Percentiles rank a stretch among this genome's conserved stretches.
Conservation (phyloP, 2,329 filamentous ascomycete genomes). For the Paecilomyces sp. region DNA sequence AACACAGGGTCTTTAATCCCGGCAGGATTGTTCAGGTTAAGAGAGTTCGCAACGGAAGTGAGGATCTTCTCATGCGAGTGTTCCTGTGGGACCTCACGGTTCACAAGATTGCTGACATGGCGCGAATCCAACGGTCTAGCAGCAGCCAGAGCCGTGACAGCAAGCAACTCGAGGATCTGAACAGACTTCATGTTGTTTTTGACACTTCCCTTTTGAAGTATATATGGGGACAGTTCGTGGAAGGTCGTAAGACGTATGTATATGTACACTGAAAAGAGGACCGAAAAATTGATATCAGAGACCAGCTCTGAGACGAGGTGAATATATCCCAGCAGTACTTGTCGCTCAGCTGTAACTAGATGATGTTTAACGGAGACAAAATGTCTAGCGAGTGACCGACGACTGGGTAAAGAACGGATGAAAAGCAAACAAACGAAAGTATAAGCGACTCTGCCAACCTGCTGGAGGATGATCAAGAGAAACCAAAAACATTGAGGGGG, state of each 20-base stretch:
- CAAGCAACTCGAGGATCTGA: conserved; percentile 1
- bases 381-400: background rate
- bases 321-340: background rate
- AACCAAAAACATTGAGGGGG: background rate
- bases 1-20: conserved; percentile 45
- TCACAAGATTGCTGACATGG: background rate
- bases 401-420: background rate
- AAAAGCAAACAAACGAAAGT: background rate
- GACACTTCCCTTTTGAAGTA: background rate
- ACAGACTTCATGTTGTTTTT: background rate
- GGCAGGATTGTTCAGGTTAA: conserved; percentile 43
- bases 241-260: background rate
- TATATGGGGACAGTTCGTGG: background rate
- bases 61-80: conserved; percentile 49
- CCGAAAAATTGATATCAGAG: background rate
- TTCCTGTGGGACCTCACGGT: conserved; percentile 51
- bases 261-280: background rate
- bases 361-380: background rate
- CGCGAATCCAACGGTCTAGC: background rate
- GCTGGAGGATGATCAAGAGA: background rate
- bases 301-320: background rate
- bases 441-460: background rate
- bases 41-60: conserved; percentile 35
- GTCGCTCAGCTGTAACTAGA: background rate
- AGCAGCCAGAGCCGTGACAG: conserved; percentile 1